Conservation (phyloP, 2,329 filamentous ascomycete species). For the Fusarium bulbicola region DNA sequence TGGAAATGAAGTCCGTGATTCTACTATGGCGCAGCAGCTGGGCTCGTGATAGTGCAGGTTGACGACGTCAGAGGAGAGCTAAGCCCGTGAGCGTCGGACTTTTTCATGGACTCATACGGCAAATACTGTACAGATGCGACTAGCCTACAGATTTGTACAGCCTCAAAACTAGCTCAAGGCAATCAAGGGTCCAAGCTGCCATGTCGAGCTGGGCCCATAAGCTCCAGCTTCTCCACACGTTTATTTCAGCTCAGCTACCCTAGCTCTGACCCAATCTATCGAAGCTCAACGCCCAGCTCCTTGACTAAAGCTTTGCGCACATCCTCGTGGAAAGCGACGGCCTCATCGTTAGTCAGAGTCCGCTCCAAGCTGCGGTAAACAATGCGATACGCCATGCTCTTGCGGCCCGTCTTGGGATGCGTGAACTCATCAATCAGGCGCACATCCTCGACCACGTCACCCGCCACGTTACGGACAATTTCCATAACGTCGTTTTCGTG, state of each 20-base stretch:
- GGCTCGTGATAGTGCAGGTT: neutral
- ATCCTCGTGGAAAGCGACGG: slow-evolving; percentile 76
- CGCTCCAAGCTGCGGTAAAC: slow-evolving; percentile 93
- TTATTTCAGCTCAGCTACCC: slow-evolving; percentile 26
- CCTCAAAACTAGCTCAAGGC: slow-evolving; percentile 2
- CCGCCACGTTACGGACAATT: slow-evolving; percentile 82
- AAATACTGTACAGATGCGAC: slow-evolving; percentile 11
- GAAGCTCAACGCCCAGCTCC: slow-evolving; percentile 76
- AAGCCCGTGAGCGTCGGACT: neutral
- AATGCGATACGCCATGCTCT: slow-evolving; percentile 90
- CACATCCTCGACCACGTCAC: slow-evolving; percentile 89
- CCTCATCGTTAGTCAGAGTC: slow-evolving; percentile 85
- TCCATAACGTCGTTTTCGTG: slow-evolving; percentile 99
- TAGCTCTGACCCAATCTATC: slow-evolving; percentile 34
- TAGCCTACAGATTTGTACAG: slow-evolving; percentile 29
- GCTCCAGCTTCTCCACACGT: slow-evolving; percentile 35
- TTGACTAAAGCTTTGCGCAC: slow-evolving; percentile 73
- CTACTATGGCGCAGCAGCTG: slow-evolving; percentile 27
- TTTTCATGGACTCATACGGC: neutral
- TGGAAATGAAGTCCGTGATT: neutral
- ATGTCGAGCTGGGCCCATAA: slow-evolving; percentile 28
- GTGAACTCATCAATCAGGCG: slow-evolving; percentile 84
- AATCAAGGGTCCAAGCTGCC: slow-evolving; percentile 13
- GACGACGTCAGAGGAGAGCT: slow-evolving; percentile 9
- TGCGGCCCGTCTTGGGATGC: slow-evolving; percentile 84